These are phyloP conservation scores for Lojkania enalia DNA, from an alignment of 2,329 filamentous ascomycete genomes.

Conservation along the genomic window DNA sequence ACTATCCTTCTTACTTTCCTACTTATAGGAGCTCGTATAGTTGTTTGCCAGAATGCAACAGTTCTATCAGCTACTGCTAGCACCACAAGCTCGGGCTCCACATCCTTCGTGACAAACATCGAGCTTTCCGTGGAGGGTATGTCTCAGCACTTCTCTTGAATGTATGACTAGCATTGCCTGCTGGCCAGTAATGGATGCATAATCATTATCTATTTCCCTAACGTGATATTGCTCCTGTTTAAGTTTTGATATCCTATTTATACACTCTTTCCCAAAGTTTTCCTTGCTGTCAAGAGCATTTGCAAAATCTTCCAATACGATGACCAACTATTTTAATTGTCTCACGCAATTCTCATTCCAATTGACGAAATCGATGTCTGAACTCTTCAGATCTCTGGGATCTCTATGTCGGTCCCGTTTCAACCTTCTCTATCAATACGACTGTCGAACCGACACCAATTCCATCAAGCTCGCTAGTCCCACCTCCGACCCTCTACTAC, in stretches of 20 bases:
- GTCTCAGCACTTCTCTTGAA: constrained; percentile 3
- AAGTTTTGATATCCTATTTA: no score
- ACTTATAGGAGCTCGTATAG: constrained; percentile 2
- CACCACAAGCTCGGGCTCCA: constrained; percentile 11
- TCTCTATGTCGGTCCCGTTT: constrained; percentile 25
- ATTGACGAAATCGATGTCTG: no score
- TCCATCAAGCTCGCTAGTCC: constrained; percentile 38
- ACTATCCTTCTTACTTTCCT: constrained; percentile 5
- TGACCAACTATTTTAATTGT: no score
- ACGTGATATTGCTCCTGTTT: no score
- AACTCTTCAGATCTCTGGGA: constrained; percentile 21
- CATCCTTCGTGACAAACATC: constrained; percentile 14
- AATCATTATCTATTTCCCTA: no score
- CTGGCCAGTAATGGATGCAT: neutral
- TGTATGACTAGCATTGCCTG: neutral
- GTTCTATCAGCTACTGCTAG: constrained; percentile 5
- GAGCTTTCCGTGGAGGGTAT: constrained; percentile 17
- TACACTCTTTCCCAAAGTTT: no score
- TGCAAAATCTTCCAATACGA: no score
- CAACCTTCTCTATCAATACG: constrained; percentile 24
- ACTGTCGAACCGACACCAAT: constrained; percentile 36
- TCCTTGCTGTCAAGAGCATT: no score
- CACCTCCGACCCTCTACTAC: constrained; percentile 39
- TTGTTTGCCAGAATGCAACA: constrained; percentile 10
- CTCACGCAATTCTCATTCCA: no score